Percentiles rank a stretch among this genome's conserved stretches.
Conservation (phyloP, 805 yeast genomes). For the Isabelozyma gotoi region DNA sequence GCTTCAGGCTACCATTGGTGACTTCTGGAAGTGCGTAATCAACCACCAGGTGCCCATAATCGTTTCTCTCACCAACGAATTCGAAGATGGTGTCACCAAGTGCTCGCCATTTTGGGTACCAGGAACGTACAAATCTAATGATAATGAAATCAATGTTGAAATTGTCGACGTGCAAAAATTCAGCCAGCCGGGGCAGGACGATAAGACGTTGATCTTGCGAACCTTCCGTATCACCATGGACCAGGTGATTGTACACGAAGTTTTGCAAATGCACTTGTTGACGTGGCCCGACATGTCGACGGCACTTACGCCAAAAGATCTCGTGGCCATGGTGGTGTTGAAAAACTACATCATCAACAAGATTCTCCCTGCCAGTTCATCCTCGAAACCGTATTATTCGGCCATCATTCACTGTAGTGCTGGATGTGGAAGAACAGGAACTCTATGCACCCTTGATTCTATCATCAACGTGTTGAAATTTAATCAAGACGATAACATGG, state of each 20-base stretch:
- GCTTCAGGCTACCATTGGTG: conserved; percentile 64
- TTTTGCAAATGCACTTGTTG: conserved; percentile 72
- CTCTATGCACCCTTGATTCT: conserved; percentile 45
- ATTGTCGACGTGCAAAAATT: conserved; percentile 18
- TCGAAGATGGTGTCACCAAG: conserved; percentile 76
- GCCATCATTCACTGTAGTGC: conserved; percentile 90
- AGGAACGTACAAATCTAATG: conserved; percentile 46
- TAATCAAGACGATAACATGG: conserved; percentile 6
- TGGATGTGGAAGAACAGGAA: conserved; percentile 96
- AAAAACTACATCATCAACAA: conserved; percentile 16
- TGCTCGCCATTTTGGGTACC: conserved; percentile 77
- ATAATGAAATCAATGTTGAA: conserved; percentile 20
- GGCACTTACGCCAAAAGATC: conserved; percentile 52
- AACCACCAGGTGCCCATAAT: conserved; percentile 66
- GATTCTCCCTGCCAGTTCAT: background rate
- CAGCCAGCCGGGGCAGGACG: conserved; percentile 8
- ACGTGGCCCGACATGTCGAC: conserved; percentile 86
- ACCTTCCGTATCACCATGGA: conserved; percentile 43
- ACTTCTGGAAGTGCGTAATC: conserved; percentile 79
- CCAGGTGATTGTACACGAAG: conserved; percentile 33
- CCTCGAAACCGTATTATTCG: conserved; percentile 36
- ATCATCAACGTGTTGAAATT: conserved; percentile 20
- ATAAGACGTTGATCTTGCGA: conserved; percentile 31
- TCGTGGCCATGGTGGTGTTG: conserved; percentile 46
- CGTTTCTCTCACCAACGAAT: conserved; percentile 71